Evolutionary conservation across 2,329 filamentous ascomycete genomes (phyloP).

Genomic region (Talaromyces marneffei): DNA sequence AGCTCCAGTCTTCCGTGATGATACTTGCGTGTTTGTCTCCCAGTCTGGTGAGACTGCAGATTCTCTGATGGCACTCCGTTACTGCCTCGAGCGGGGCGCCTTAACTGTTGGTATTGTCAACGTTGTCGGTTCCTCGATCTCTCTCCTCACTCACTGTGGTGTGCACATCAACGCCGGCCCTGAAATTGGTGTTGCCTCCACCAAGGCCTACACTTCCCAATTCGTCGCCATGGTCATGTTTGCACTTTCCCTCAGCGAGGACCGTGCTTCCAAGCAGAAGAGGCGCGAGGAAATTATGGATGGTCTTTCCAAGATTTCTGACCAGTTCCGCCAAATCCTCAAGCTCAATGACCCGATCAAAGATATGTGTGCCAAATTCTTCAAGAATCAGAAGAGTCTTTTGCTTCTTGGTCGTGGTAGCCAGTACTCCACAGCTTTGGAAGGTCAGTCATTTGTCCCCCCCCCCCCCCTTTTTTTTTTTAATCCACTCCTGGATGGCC

Average conservation of each 20-base stretch:
- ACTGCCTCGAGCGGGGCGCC: conserved; percentile 95
- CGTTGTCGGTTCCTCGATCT: conserved; percentile 97
- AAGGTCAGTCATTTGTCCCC: conserved; percentile 52
- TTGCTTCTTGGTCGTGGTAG: conserved; percentile 89
- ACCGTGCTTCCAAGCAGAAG: conserved; percentile 88
- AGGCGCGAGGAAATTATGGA: conserved; percentile 95
- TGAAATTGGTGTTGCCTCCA: conserved; percentile 97
- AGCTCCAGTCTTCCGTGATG: conserved; percentile 97
- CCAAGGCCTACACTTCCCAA: conserved; percentile 98
- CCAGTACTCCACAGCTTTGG: conserved; percentile 88
- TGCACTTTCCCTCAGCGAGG: conserved; percentile 89
- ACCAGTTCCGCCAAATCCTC: conserved; percentile 86
- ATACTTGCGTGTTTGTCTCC: conserved; percentile 97
- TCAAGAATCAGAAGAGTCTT: conserved; percentile 96
- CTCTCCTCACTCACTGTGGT: conserved; percentile 97
- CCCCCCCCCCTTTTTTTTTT: too few species aligned
- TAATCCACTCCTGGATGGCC: conserved; percentile 6
- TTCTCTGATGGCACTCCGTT: conserved; percentile 91
- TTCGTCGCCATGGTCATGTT: conserved; percentile 99
- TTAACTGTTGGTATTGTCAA: conserved; percentile 98
- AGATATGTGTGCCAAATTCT: conserved; percentile 80
- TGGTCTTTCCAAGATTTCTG: conserved; percentile 77
- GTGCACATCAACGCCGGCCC: conserved; percentile 99
- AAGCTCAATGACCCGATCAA: conserved; percentile 92
- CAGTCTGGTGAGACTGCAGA: conserved; percentile 98